Evolutionary conservation across 257 asterid species (phyloP).

Genomic region (Capsicum rhomboideum): DNA sequence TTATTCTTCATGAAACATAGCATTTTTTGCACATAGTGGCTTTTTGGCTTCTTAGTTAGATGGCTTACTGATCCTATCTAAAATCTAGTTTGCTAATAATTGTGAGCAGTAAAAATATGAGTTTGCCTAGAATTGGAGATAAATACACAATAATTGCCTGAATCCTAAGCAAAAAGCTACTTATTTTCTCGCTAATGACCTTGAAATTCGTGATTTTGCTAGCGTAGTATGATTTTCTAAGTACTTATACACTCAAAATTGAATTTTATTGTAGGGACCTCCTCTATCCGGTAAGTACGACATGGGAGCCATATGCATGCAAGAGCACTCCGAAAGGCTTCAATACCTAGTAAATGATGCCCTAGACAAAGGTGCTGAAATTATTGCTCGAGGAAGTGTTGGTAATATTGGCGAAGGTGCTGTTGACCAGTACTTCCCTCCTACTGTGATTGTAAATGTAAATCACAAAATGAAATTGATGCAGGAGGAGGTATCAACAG

Average conservation of each 20-base stretch:
- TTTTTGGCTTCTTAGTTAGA: not conserved
- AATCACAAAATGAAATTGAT: constrained; percentile 88
- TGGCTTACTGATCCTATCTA: not conserved
- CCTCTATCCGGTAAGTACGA: constrained; percentile 84
- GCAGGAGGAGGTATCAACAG: constrained; percentile 83
- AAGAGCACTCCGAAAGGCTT: constrained; percentile 97
- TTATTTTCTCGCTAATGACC: not conserved
- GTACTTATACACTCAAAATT: not conserved
- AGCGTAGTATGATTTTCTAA: not conserved
- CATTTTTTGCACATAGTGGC: not conserved
- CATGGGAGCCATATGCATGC: constrained; percentile 99
- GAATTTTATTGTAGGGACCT: constrained; percentile 63
- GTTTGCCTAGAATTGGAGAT: not conserved
- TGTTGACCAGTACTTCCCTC: constrained; percentile 95
- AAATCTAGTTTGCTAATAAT: not conserved
- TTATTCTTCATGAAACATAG: not conserved
- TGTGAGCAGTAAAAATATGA: not conserved
- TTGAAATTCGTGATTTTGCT: not conserved
- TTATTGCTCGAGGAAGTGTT: constrained; percentile 84
- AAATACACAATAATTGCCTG: not conserved
- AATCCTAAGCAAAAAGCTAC: not conserved
- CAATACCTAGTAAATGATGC: constrained; percentile 86
- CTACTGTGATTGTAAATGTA: constrained; percentile 81
- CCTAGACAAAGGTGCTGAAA: constrained; percentile 84
- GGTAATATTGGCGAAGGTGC: constrained; percentile 98